These are phyloP conservation scores for Coprinopsis sp. DNA, from an alignment of 768 basidiomycete species.

Conservation along the genomic window DNA sequence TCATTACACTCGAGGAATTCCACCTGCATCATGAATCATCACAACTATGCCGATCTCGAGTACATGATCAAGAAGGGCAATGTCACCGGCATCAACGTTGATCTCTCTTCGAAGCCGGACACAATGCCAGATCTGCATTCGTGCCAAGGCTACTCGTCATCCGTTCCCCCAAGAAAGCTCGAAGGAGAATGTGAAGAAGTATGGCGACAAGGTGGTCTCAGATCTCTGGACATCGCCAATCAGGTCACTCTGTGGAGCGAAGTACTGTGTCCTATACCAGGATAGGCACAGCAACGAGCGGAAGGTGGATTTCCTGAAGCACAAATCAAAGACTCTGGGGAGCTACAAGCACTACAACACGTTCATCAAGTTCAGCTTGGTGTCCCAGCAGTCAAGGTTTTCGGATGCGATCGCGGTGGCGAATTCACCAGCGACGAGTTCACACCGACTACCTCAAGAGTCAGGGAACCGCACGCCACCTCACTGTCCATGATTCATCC, in stretches of 20 bases:
- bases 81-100: constrained; percentile 29
- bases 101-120: constrained; percentile 13
- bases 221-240: constrained; percentile 34
- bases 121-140: constrained; percentile 3
- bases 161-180: constrained; percentile 21
- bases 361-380: constrained; percentile 23
- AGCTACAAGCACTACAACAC: constrained; percentile 24
- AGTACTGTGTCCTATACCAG: constrained; percentile 28
- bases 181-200: constrained; percentile 19
- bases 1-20: not conserved
- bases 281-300: constrained; percentile 23
- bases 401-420: constrained; percentile 33
- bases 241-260: constrained; percentile 11
- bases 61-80: constrained; percentile 19
- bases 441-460: constrained; percentile 17
- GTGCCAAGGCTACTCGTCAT: constrained; percentile 31
- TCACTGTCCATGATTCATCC: constrained; percentile 30
- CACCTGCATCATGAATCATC: not conserved
- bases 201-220: constrained; percentile 22
- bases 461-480: constrained; percentile 28
- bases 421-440: constrained; percentile 32
- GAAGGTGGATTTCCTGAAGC: constrained; percentile 15
- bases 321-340: too few relatives aligned
- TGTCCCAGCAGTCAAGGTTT: constrained; percentile 18
- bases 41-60: constrained; percentile 2